Base-by-base conservation (phyloP, 1,139 yeast genomes). In the Yamadazyma buinensis region DNA sequence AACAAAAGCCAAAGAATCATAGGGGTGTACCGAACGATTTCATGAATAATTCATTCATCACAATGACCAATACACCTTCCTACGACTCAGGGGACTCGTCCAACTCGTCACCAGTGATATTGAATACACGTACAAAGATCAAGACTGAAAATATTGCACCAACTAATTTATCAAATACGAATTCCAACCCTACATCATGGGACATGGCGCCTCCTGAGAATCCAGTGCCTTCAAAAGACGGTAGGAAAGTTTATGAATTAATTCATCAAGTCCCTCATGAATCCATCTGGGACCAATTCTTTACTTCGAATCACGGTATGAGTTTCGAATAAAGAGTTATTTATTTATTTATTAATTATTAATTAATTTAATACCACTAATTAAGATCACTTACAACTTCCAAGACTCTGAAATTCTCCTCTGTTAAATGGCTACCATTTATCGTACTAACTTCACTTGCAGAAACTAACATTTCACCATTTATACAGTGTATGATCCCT, bases 241-340 rank as follows among this genome's bases (percentile, higher is more conserved):
- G 78, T 4, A 73, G 71, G 39, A 64, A 67, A 39, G 68, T 80
- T 12, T 77, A 68, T 49, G 85, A 80, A 46, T 60, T 83, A 58
- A 72, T 83, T 39, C 74, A 71, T 46, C 83, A 79, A 47, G 73
- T 80, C 30, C 85, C 90, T 1, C 68, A 76, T 18, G 85, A 82
- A 30, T 69, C 82, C 23, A 79, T 83, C 30, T 84, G 92, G 92
- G 90, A 80, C 44, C 88, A 83, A 48, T 81, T 78, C 44, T 81
- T 83, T 50, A 70, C 77, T 15, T 19, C 31, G 3, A 26, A 26
- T 23, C 10, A 13, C 12, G 25, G 14, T 23, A 11, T 23, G 14
- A 13, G 14, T n/a, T 23, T 23, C 14, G 25, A 23, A n/a, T 17
- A 7, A 17, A 17, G 22, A 10, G 7, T 7, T 10, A 7, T 20